A percentile compares a stretch with the other conserved stretches of the same genome.
These are phyloP conservation scores for Erythrophleum fordii DNA, from an alignment of 306 rosid species.

Conservation along the genomic window DNA sequence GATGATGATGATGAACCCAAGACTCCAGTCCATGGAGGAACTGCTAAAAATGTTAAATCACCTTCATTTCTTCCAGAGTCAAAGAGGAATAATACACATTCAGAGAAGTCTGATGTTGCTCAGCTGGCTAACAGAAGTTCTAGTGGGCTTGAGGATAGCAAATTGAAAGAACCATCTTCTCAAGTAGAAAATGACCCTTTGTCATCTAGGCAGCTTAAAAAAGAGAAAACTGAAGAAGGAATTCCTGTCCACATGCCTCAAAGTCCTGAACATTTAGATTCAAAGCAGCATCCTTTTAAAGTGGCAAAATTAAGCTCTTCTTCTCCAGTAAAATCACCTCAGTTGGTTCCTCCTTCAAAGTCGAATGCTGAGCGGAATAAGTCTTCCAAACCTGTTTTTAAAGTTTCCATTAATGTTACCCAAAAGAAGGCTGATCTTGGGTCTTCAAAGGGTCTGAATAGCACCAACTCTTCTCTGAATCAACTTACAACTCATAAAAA, in stretches of 20 bases:
- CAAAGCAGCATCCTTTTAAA: slow-evolving; percentile 53
- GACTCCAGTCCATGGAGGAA: slow-evolving; percentile 95
- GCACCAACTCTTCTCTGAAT: slow-evolving; percentile 56
- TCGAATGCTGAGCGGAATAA: slow-evolving; percentile 60
- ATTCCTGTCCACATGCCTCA: slow-evolving; percentile 34
- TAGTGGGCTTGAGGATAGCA: slow-evolving; percentile 50
- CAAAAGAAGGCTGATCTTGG: slow-evolving; percentile 60
- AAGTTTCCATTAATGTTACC: slow-evolving; percentile 51
- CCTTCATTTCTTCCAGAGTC: slow-evolving; percentile 53
- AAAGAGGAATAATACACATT: slow-evolving; percentile 51
- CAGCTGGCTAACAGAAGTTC: slow-evolving; percentile 44
- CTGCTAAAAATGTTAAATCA: slow-evolving; percentile 58
- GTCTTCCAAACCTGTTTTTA: slow-evolving; percentile 53
- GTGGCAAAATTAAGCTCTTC: slow-evolving; percentile 54
- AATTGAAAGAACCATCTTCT: slow-evolving; percentile 56
- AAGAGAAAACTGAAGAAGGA: slow-evolving; percentile 54
- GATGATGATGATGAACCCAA: slow-evolving; percentile 77
- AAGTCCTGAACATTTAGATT: slow-evolving; percentile 61
- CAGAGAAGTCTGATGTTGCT: slow-evolving; percentile 50
- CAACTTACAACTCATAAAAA: slow-evolving; percentile 56
- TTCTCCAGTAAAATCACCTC: slow-evolving; percentile 78
- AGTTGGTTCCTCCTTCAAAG: slow-evolving; percentile 43
- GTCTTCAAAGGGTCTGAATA: slow-evolving; percentile 53
- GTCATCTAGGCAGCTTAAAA: slow-evolving; percentile 47
- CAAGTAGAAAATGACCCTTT: slow-evolving; percentile 43